These are phyloP conservation scores for Fraxinus americana DNA, from an alignment of 257 asterid genomes.

Conservation along the genomic window DNA sequence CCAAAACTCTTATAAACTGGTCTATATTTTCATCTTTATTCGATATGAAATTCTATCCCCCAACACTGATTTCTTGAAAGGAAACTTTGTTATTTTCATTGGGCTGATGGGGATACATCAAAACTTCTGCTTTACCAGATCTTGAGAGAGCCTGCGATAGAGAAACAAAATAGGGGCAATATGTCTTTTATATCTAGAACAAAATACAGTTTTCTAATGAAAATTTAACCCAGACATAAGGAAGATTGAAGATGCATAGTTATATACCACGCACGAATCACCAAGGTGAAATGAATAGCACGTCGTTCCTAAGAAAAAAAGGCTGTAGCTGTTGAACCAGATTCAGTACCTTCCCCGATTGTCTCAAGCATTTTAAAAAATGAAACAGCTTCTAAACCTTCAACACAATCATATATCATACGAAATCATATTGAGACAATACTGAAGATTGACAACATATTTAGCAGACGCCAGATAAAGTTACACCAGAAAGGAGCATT, in stretches of 20 bases:
- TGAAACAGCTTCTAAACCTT: constrained; percentile 62
- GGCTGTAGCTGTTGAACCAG: constrained; percentile 59
- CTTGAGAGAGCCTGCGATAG: constrained; percentile 71
- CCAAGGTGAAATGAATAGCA: constrained; percentile 53
- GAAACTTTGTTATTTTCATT: constrained; percentile 68
- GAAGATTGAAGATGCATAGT: background rate
- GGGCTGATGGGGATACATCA: constrained; percentile 88
- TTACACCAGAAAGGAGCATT: background rate
- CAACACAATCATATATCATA: constrained; percentile 50
- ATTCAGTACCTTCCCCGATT: constrained; percentile 63
- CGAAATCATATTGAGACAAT: constrained; percentile 42
- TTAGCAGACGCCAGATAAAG: background rate
- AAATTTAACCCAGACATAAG: background rate
- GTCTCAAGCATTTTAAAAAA: constrained; percentile 91
- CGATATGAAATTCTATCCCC: too few relatives aligned
- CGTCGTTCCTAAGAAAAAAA: constrained; percentile 52
- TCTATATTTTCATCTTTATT: too few relatives aligned
- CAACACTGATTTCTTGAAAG: constrained; percentile 76
- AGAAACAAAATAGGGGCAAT: background rate
- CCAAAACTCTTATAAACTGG: too few relatives aligned
- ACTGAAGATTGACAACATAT: background rate
- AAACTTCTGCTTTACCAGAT: constrained; percentile 62
- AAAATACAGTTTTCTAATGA: background rate
- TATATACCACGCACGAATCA: too few relatives aligned
- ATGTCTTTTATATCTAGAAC: background rate